Evolutionary conservation across 345 rosid genomes (phyloP).

Genomic region (Turnera subulata): DNA sequence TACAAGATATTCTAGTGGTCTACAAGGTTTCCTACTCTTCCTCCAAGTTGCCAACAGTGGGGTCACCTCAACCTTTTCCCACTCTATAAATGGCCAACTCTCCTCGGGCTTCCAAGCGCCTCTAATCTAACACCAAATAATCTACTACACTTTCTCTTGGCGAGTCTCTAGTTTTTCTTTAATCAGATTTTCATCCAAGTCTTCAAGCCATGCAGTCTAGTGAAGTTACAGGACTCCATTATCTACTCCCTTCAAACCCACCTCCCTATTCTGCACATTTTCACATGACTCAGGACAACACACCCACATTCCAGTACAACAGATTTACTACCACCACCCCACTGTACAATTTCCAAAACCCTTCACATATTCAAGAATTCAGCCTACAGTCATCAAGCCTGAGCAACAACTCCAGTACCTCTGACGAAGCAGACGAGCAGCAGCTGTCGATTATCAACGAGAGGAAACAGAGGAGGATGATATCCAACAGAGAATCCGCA

Average conservation of each 20-base stretch:
- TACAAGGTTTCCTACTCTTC: conserved; percentile 9
- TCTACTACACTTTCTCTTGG: conserved; percentile 1
- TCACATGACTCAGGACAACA: conserved; percentile 26
- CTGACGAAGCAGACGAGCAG: conserved; percentile 78
- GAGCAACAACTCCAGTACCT: conserved; percentile 71
- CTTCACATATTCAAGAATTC: conserved; percentile 32
- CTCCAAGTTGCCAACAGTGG: conserved; percentile 38
- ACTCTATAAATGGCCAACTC: conserved; percentile 40
- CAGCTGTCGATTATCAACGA: conserved; percentile 57
- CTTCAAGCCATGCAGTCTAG: conserved; percentile 50
- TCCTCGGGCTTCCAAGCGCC: conserved; percentile 29
- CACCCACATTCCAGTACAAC: conserved; percentile 31
- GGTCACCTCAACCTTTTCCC: conserved; percentile 41
- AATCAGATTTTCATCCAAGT: neutral
- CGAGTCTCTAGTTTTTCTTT: neutral
- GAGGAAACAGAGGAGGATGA: conserved; percentile 89
- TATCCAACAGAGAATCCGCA: conserved; percentile 93
- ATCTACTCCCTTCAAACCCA: conserved; percentile 30
- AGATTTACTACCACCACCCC: conserved; percentile 32
- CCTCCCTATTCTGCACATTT: conserved; percentile 44
- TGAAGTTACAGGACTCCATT: conserved; percentile 51
- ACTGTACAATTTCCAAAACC: conserved; percentile 25
- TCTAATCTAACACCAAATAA: conserved; percentile 14
- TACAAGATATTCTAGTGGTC: conserved; percentile 25
- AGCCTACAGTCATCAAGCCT: conserved; percentile 41